These are phyloP conservation scores for Vigna trinervia DNA, from an alignment of 306 rosid species.

Conservation along the genomic window DNA sequence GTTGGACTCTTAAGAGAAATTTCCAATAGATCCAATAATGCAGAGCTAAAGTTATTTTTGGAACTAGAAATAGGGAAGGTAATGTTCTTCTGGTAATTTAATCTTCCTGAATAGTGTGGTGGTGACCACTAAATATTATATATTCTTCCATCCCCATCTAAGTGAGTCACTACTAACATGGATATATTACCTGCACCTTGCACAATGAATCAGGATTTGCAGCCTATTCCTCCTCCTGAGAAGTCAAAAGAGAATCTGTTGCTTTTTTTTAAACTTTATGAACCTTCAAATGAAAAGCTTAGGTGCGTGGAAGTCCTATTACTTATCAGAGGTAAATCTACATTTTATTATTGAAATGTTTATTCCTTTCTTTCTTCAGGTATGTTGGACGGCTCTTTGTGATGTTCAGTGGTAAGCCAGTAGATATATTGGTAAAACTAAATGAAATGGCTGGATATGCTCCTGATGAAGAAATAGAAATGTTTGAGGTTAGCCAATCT, in stretches of 20 bases:
- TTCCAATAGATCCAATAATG: constrained; percentile 67
- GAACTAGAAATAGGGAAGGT: constrained; percentile 84
- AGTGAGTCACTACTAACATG: constrained; percentile 31
- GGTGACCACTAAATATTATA: neutral
- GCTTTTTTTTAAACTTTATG: constrained; percentile 85
- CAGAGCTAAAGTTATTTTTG: constrained; percentile 82
- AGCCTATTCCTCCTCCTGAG: constrained; percentile 70
- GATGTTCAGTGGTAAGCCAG: constrained; percentile 67
- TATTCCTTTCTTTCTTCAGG: constrained; percentile 50
- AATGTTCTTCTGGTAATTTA: constrained; percentile 41
- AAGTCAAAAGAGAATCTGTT: constrained; percentile 81
- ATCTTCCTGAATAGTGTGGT: constrained; percentile 39
- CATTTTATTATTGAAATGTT: neutral
- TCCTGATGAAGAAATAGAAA: constrained; percentile 77
- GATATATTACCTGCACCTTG: constrained; percentile 27
- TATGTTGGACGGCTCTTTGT: constrained; percentile 86
- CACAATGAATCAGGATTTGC: constrained; percentile 65
- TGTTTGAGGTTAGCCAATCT: constrained; percentile 72
- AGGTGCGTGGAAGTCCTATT: constrained; percentile 60
- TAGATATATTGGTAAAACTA: constrained; percentile 69
- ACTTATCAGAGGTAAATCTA: neutral
- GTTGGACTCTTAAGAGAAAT: constrained; percentile 83
- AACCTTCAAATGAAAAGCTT: constrained; percentile 72
- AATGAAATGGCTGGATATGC: constrained; percentile 86
- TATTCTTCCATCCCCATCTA: neutral